Conservation (phyloP, 495 filamentous ascomycete species). For the Daldinia childiae region DNA sequence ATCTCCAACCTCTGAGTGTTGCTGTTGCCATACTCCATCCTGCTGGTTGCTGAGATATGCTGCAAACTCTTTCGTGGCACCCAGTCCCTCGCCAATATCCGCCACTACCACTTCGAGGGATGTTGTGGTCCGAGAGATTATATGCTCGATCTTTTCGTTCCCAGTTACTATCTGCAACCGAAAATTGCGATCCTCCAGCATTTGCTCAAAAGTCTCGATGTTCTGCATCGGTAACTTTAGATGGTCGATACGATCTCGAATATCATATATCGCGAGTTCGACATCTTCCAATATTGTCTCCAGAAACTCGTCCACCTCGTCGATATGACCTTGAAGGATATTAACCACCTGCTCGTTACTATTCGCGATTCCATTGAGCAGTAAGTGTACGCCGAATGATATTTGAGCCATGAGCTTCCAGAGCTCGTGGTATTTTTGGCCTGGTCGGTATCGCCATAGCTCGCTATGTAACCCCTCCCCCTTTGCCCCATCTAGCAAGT, state of each 20-base stretch:
- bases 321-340: conserved; percentile 90
- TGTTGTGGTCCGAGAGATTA: conserved; percentile 77
- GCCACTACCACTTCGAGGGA: conserved; percentile 78
- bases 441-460: conserved; percentile 75
- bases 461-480: conserved; percentile 69
- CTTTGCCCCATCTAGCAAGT: conserved; percentile 72
- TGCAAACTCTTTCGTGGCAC: conserved; percentile 78
- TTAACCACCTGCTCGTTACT: conserved; percentile 85
- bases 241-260: conserved; percentile 76
- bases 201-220: conserved; percentile 82
- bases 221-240: conserved; percentile 87
- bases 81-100: conserved; percentile 80
- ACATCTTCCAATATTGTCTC: conserved; percentile 88
- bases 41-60: conserved; percentile 74
- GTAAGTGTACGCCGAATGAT: conserved; percentile 88
- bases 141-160: conserved; percentile 91
- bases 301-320: conserved; percentile 91
- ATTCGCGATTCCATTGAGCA: conserved; percentile 86
- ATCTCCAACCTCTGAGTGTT: conserved; percentile 62
- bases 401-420: conserved; percentile 93
- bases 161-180: conserved; percentile 82
- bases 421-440: conserved; percentile 78
- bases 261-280: conserved; percentile 77
- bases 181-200: conserved; percentile 86
- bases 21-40: conserved; percentile 64